Base-by-base conservation (phyloP, 1,284 basidiomycete genomes). In the Austroboletus novae-zelandiae region DNA sequence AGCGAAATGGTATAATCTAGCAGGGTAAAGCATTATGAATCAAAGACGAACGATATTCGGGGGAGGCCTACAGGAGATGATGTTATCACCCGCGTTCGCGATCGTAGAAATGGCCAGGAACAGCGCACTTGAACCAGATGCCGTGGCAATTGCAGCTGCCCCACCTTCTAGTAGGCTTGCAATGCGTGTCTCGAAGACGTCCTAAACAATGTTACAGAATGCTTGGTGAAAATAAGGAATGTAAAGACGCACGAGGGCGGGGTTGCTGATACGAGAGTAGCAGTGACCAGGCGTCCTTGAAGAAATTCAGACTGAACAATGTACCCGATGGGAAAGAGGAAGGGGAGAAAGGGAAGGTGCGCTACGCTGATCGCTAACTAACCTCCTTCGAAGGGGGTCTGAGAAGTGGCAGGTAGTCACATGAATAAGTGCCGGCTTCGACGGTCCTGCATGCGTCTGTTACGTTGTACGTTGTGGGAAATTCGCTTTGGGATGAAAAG, bases 161-260 rank as follows among this genome's bases (percentile, higher is more conserved):
- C 92, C 92, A 13, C 89, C 89, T 65, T 94, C 91, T 27, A 94
- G 78, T 0, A 88, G n/a, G n/a, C n/a, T 87, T 2, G 91, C 86
- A 3, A 94, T 84, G 18, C 92, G 81, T 61, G 87, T 82, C 69
- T 95, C 91, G 57, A 95, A 92, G 6, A 94, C 87, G 58, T 86
- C 85, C 82, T 86, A 34, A 8, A 14, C 11, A 34, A 34, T 14
- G 2, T 47, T 44, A 52, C 15, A 44, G 11, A 29, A 36, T 2
- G 32, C 18, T 15, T 34, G 13, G 5, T n/a, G 18, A 4, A 18
- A 3, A 7, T 15, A 3, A 45, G 29, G 14, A 20, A n/a, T 29
- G 31, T 23, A 13, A 2, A 13, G 13, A 77, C 82, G 49, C 63
- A 86, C 86, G 47, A 87, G 82, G 5, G 92, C 94, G 9, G 92